phyloP scores from a whole-genome alignment of 208 protist species.

The Trypanosoma platydactyli region DNA sequence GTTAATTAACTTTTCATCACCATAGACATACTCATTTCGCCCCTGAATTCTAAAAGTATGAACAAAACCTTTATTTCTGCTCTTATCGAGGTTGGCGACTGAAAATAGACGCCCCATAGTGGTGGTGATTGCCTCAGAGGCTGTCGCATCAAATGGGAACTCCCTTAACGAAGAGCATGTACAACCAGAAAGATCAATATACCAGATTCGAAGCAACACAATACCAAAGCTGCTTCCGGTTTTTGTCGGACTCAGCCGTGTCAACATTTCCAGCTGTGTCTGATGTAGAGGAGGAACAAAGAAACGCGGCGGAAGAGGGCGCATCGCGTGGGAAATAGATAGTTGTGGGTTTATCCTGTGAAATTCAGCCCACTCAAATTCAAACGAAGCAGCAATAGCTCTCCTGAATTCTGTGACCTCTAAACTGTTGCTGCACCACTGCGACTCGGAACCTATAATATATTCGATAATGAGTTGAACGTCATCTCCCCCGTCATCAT shows the following conservation, averaged over 20 bases:
- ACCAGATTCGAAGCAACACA: constrained; percentile 46
- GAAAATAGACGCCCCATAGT: constrained; percentile 39
- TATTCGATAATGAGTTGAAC: constrained; percentile 48
- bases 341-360: constrained; percentile 34
- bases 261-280: constrained; percentile 46
- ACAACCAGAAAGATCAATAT: constrained; percentile 45
- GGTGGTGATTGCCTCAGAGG: constrained; percentile 39
- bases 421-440: constrained; percentile 41
- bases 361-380: constrained; percentile 55
- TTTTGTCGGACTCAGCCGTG: constrained; percentile 27
- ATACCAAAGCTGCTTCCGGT: constrained; percentile 20
- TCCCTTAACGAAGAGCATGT: constrained; percentile 45
- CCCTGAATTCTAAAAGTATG: constrained; percentile 63
- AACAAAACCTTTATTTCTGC: constrained; percentile 26
- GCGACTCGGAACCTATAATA: constrained; percentile 33
- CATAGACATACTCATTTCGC: constrained; percentile 67
- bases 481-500: constrained; percentile 24
- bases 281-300: constrained; percentile 40
- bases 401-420: constrained; percentile 48
- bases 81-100: constrained; percentile 27
- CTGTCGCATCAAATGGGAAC: constrained; percentile 50
- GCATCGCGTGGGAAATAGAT: constrained; percentile 39
- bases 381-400: constrained; percentile 35
- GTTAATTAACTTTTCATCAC: constrained; percentile 47
- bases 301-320: constrained; percentile 43